A percentile compares a stretch with the other conserved stretches of the same genome.
phyloP scores from a whole-genome alignment of 2,329 filamentous ascomycete species.

The Clonostachys byssicola region DNA sequence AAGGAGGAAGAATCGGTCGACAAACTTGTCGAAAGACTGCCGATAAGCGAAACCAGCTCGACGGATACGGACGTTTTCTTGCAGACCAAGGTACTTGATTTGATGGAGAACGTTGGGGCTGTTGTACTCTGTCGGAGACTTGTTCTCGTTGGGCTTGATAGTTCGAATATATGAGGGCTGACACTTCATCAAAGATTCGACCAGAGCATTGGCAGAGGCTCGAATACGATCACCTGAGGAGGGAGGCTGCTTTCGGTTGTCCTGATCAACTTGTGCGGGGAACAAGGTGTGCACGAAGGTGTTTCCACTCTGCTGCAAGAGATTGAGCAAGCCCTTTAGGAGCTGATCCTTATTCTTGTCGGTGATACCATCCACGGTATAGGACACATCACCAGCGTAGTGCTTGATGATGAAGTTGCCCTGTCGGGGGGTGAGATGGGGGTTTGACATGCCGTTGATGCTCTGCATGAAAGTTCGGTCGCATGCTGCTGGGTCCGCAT shows the following conservation, averaged over 20 bases:
- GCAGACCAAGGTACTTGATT: constrained; percentile 98
- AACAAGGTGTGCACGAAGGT: constrained; percentile 84
- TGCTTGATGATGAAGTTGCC: constrained; percentile 98
- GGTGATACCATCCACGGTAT: constrained; percentile 93
- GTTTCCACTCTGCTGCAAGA: constrained; percentile 82
- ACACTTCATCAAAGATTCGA: constrained; percentile 94
- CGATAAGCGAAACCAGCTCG: constrained; percentile 95
- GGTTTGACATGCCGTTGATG: constrained; percentile 85
- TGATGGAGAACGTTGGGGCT: constrained; percentile 91
- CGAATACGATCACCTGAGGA: constrained; percentile 97
- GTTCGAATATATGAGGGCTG: constrained; percentile 97
- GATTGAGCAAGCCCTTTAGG: constrained; percentile 85
- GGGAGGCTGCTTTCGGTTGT: constrained; percentile 90
- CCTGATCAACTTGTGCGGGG: constrained; percentile 88
- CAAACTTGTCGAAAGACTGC: constrained; percentile 96
- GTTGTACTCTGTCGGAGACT: constrained; percentile 91
- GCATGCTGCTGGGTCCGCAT: constrained; percentile 89
- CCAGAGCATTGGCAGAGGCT: constrained; percentile 87
- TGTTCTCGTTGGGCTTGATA: constrained; percentile 99
- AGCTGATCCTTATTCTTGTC: constrained; percentile 99
- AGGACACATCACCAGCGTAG: constrained; percentile 94
- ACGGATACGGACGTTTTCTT: constrained; percentile 97
- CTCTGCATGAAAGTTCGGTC: constrained; percentile 95
- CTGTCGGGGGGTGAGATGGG: constrained; percentile 87
- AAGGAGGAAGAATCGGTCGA: constrained; percentile 92